Base-by-base conservation (phyloP, 345 rosid species). In the Linum tenue region DNA sequence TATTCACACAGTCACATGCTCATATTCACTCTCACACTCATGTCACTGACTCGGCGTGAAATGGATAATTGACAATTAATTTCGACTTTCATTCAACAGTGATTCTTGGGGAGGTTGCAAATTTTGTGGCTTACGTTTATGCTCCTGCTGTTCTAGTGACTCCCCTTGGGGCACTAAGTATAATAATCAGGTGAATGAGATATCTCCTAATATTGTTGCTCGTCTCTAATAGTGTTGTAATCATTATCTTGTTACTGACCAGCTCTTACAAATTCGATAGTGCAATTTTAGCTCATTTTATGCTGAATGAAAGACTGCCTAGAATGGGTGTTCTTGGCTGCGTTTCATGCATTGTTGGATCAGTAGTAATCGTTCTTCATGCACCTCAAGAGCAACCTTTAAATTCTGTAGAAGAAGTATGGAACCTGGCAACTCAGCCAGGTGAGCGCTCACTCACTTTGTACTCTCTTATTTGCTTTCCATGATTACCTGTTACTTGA, bases 101-200 rank as follows among this genome's bases (percentile, higher is more conserved):
- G 98, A 82, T 88, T 79, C 60, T 82, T 36, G 98, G 98, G 66
- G 98, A 92, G 77, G 76, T 80, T 68, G 96, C 98, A 37, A 92
- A 92, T 75, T 92, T 89, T 62, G 95, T 89, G 63, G 96, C 98
- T 59, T 92, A 89, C 70, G 86, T 86, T 57, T 92, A 89, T 84
- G 96, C 95, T 59, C 98, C 96, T 4, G 98, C 98, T 14, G 89
- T 87, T 66, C 78, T 89, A 50, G 98, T 92, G 70, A 92, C 98
- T 1, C 96, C 98, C 2, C 92, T 89, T 57, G 95, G 98, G 56
- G 95, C 96, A 11, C 72, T 92, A 35, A 92, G 98, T 74, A 89
- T 92, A 53, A 89, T 92, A 72, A 75, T 87, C 72, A 89, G 98
- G 98, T 91, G 42, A 42, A 51, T 71, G 22, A 51, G 16, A 55